A percentile compares a stretch with the other conserved stretches of the same genome.
Evolutionary conservation across 805 yeast genomes (phyloP).

Genomic region (Myxozyma udenii): DNA sequence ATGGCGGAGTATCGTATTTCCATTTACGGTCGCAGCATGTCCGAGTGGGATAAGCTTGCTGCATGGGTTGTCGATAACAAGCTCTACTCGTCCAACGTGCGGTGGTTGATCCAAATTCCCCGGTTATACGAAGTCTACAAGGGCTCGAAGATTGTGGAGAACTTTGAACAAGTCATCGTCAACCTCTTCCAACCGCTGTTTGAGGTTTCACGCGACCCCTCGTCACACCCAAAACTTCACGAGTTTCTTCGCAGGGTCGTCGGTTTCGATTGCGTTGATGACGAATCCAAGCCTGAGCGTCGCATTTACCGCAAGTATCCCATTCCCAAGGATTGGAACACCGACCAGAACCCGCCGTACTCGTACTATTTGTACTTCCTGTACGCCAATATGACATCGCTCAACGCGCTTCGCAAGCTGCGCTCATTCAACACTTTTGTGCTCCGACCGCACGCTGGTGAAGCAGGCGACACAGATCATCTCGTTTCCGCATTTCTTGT

Average conservation of each 20-base stretch:
- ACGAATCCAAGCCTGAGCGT: conserved; percentile 89
- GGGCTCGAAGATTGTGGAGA: conserved; percentile 62
- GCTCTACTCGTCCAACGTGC: conserved; percentile 84
- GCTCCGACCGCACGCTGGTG: conserved; percentile 98
- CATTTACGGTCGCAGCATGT: conserved; percentile 80
- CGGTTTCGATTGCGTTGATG: conserved; percentile 98
- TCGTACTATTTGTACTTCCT: conserved; percentile 89
- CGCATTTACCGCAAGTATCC: conserved; percentile 81
- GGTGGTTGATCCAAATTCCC: conserved; percentile 97
- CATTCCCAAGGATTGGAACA: conserved; percentile 78
- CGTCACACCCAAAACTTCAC: conserved; percentile 84
- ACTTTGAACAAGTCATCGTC: conserved; percentile 70
- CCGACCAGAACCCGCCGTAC: conserved; percentile 87
- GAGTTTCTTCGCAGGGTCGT: conserved; percentile 88
- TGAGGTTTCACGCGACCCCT: conserved; percentile 84
- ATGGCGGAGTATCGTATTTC: conserved; percentile 97
- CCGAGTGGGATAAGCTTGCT: conserved; percentile 95
- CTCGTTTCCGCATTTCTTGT: conserved; percentile 83
- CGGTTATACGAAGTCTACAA: conserved; percentile 87
- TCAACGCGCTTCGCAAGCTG: conserved; percentile 76
- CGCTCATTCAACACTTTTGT: conserved; percentile 84
- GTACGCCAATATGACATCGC: conserved; percentile 78
- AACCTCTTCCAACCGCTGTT: conserved; percentile 85
- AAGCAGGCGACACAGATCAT: conserved; percentile 99
- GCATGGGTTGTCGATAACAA: conserved; percentile 93